Evolutionary conservation across 768 basidiomycete species (phyloP), one percentile per base, ranked within the genome.

Genomic region (Tylopilus intermedius): DNA sequence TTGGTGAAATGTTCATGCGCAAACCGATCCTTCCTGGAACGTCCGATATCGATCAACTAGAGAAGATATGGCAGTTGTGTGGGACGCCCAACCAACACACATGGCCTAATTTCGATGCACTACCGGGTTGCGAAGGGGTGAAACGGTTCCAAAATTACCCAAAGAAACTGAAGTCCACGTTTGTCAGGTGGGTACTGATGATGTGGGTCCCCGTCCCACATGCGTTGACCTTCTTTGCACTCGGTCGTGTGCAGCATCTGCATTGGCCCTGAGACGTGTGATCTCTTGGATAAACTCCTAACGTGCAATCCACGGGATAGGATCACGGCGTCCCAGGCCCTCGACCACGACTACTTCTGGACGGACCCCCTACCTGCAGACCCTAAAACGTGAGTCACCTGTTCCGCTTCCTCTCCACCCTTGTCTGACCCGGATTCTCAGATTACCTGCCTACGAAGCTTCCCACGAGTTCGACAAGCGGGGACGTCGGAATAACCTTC

Each of bases 281-380:
- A 95, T 65, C 73, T 97, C 24, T 63, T 96, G 57, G 92, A 94
- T 59, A 84, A 83, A 62, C 72, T 97, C 33, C 73, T 97, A 26
- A 82, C 76, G 0, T 86, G 92, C 60, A 89, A 97, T 66, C 95
- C 95, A 2, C 76, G 77, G 55, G 80, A 88, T 51, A 79, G 95
- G 18, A 79, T 93, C 38, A 93, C 94, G 2, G 95, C 95, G 8
- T 70, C 80, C 2, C 79, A 91, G 53, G 94, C 94, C 0, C 77
- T 97, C 48, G 87, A 94, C 60, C 93, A 97, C 65, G 84, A 89
- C 18, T 98, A 93, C 74, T 96, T 98, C 69, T 96, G 91, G 90
- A 85, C 84, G 0, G 84, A 90, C 57, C 94, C 95, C 0, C 62
- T 92, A 35, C 90, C 94, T 33, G 88, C 88, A 21, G 88, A 90